Conservation (phyloP, 164 flowering plant genomes). For the Santalum album region DNA sequence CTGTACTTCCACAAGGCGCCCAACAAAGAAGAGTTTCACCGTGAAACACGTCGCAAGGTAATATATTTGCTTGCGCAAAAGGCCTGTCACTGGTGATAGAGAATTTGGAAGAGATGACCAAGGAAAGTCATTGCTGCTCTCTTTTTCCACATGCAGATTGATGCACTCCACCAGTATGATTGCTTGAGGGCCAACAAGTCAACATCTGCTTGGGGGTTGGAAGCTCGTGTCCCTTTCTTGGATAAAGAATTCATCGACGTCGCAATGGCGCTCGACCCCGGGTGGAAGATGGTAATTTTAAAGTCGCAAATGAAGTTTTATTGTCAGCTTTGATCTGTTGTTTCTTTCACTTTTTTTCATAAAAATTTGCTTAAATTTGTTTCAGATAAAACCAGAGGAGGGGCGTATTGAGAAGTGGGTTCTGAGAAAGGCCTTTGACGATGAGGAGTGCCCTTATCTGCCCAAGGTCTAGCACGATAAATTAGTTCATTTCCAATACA, state of each 20-base stretch:
- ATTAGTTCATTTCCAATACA: too few species aligned
- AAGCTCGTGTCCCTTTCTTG: conserved; percentile 90
- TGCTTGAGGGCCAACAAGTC: conserved; percentile 93
- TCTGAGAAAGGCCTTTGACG: conserved; percentile 85
- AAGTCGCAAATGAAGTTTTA: neutral
- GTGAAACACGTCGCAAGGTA: conserved; percentile 86
- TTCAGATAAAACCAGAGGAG: conserved; percentile 64
- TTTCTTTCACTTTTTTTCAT: too few species aligned
- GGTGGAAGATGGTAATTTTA: conserved; percentile 70
- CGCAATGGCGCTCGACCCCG: conserved; percentile 91
- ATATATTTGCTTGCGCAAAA: too few species aligned
- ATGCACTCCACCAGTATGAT: conserved; percentile 87
- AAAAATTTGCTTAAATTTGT: neutral
- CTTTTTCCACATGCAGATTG: conserved; percentile 38
- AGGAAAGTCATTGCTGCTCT: too few species aligned
- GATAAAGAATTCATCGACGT: conserved; percentile 81
- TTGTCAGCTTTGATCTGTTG: too few species aligned
- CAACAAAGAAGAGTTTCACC: conserved; percentile 87
- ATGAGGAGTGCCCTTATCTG: conserved; percentile 73
- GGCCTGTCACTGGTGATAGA: too few species aligned
- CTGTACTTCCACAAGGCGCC: conserved; percentile 98
- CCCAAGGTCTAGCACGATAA: conserved; percentile 55
- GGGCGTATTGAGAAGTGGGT: conserved; percentile 91
- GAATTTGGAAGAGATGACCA: too few species aligned
- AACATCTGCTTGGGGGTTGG: conserved; percentile 94